Evolutionary conservation across 1,284 basidiomycete genomes (phyloP).

Genomic region (Cutaneotrichosporon mucoides): DNA sequence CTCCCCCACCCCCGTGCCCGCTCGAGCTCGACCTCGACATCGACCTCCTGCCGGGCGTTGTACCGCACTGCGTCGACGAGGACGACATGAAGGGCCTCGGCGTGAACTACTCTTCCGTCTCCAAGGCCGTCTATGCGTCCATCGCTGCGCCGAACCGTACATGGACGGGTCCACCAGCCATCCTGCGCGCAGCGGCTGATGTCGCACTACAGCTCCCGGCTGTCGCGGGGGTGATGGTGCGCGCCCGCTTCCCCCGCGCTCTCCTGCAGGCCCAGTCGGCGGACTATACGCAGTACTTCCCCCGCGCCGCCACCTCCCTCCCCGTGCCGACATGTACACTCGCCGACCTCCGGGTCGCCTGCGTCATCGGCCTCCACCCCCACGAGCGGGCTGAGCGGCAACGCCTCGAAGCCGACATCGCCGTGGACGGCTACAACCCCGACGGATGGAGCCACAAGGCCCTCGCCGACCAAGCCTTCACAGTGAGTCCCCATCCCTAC

Average conservation of each 20-base stretch:
- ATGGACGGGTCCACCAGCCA: conserved; percentile 23
- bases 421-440: conserved; percentile 37
- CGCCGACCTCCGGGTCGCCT: conserved; percentile 55
- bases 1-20: conserved; percentile 39
- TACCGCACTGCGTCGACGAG: conserved; percentile 31
- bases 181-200: conserved; percentile 24
- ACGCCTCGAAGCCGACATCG: conserved; percentile 61
- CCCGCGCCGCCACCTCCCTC: not conserved
- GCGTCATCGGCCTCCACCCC: conserved; percentile 66
- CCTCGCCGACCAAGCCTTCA: conserved; percentile 49
- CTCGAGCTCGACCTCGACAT: conserved; percentile 35
- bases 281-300: conserved; percentile 16
- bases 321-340: conserved; percentile 34
- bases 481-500: conserved; percentile 43
- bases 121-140: conserved; percentile 37
- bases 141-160: conserved; percentile 8
- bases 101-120: conserved; percentile 48
- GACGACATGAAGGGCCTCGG: conserved; percentile 42
- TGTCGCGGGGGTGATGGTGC: conserved; percentile 24
- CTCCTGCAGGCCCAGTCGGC: conserved; percentile 31
- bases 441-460: conserved; percentile 49
- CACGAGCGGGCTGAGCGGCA: conserved; percentile 69
- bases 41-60: conserved; percentile 26
- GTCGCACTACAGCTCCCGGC: conserved; percentile 24
- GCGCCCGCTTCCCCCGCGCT: conserved; percentile 31